These are phyloP conservation scores for Ascodesmis nigricans DNA, from an alignment of 495 filamentous ascomycete species.

Conservation along the genomic window DNA sequence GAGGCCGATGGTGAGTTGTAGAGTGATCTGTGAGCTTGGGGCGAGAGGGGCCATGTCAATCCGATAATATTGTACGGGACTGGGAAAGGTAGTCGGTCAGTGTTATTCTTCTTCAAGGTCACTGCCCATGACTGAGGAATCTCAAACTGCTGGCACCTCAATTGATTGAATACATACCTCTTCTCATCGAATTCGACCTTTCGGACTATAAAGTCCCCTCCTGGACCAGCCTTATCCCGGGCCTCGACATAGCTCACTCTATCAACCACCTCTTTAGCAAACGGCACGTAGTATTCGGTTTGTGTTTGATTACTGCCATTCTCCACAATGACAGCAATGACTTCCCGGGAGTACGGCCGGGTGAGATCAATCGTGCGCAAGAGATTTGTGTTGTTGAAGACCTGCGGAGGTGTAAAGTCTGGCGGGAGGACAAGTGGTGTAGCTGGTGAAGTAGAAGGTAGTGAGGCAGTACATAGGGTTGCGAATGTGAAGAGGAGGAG, in stretches of 20 bases:
- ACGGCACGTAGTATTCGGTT: constrained; percentile 70
- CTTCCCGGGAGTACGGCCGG: constrained; percentile 73
- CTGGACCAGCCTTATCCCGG: constrained; percentile 60
- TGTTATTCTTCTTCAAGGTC: too few relatives aligned
- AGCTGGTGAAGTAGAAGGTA: too few relatives aligned
- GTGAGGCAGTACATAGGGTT: too few relatives aligned
- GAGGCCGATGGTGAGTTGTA: constrained; percentile 64
- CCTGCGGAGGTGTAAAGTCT: constrained; percentile 66
- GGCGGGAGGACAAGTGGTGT: constrained; percentile 35
- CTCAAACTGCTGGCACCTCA: constrained; percentile 5
- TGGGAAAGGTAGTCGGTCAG: constrained; percentile 23
- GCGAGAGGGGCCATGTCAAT: constrained; percentile 59
- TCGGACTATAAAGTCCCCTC: constrained; percentile 44
- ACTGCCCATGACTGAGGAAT: constrained; percentile 22
- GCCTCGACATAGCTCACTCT: constrained; percentile 73
- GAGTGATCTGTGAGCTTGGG: constrained; percentile 53
- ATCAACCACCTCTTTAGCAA: constrained; percentile 48
- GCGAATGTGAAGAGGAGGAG: too few relatives aligned
- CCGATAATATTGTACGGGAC: constrained; percentile 62
- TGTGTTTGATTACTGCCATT: constrained; percentile 56
- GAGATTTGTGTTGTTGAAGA: constrained; percentile 78
- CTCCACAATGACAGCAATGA: constrained; percentile 81
- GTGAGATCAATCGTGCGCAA: constrained; percentile 79
- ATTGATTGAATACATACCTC: constrained; percentile 28
- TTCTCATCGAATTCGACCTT: constrained; percentile 38